A percentile compares a stretch with the other conserved stretches of the same genome.
phyloP scores from a whole-genome alignment of 2,329 filamentous ascomycete genomes.

The Fusarium chuoi region DNA sequence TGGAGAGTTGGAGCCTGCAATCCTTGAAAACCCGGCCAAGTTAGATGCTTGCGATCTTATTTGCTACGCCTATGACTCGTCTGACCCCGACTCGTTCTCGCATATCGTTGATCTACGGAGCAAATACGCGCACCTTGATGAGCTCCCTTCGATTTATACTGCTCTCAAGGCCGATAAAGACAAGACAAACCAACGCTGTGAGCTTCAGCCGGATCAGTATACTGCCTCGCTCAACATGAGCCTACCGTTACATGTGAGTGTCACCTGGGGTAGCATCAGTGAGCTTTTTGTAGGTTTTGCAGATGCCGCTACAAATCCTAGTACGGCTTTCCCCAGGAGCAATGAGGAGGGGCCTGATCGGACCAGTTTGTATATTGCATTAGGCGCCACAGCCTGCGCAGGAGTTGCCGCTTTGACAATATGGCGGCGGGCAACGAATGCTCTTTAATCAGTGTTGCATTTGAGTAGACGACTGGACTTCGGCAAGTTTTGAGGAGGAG shows the following conservation, averaged over 20 bases:
- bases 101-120: constrained; percentile 86
- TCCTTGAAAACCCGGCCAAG: constrained; percentile 90
- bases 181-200: constrained; percentile 94
- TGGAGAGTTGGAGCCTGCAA: constrained; percentile 92
- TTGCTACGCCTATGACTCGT: constrained; percentile 96
- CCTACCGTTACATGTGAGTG: constrained; percentile 91
- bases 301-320: constrained; percentile 90
- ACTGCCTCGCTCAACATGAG: constrained; percentile 87
- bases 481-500: background rate
- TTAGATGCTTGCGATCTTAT: constrained; percentile 93
- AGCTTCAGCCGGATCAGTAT: constrained; percentile 92
- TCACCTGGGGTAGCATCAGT: constrained; percentile 92
- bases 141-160: constrained; percentile 90
- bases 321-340: constrained; percentile 86
- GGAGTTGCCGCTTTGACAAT: constrained; percentile 73
- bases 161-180: constrained; percentile 96
- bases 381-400: constrained; percentile 77
- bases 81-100: constrained; percentile 93
- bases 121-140: constrained; percentile 84
- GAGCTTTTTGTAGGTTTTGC: constrained; percentile 94
- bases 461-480: background rate
- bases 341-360: constrained; percentile 88
- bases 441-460: constrained; percentile 43
- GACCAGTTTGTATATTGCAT: constrained; percentile 84
- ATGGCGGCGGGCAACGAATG: constrained; percentile 67